Percentiles rank a stretch among this genome's conserved stretches.
These are phyloP conservation scores for Sporothrix brunneoviolacea DNA, from an alignment of 2,329 filamentous ascomycete species.

Conservation along the genomic window DNA sequence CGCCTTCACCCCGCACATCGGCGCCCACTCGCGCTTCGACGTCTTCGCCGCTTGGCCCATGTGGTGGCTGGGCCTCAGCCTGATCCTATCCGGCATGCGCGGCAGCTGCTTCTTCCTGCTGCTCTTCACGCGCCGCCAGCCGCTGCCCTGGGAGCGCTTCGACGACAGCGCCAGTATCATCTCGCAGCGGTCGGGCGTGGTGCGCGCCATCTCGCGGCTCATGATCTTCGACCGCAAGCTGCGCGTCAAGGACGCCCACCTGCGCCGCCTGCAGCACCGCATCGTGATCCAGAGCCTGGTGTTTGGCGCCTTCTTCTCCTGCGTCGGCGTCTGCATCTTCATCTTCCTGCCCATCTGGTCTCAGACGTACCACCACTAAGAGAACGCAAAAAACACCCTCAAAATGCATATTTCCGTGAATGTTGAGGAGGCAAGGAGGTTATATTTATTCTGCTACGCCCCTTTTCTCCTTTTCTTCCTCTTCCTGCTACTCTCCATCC, in stretches of 20 bases:
- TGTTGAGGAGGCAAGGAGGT: no score
- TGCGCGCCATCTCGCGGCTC: constrained; percentile 29
- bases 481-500: no score
- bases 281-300: constrained; percentile 37
- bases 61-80: constrained; percentile 38
- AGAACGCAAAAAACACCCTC: no score
- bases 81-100: constrained; percentile 38
- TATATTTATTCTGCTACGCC: no score
- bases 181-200: constrained; percentile 22
- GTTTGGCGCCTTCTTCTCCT: constrained; percentile 33
- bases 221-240: constrained; percentile 44
- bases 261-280: constrained; percentile 37
- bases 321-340: constrained; percentile 32
- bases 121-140: constrained; percentile 38
- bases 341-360: constrained; percentile 39
- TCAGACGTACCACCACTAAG: constrained; percentile 20
- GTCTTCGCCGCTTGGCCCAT: constrained; percentile 38
- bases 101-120: constrained; percentile 43
- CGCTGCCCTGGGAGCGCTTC: constrained; percentile 41
- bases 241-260: constrained; percentile 36
- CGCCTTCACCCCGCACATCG: constrained; percentile 31
- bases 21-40: constrained; percentile 35
- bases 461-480: no score
- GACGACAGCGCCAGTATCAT: constrained; percentile 28
- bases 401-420: no score